phyloP scores from a whole-genome alignment of 352 stramenopile genomes.

The Discostella stelligera region DNA sequence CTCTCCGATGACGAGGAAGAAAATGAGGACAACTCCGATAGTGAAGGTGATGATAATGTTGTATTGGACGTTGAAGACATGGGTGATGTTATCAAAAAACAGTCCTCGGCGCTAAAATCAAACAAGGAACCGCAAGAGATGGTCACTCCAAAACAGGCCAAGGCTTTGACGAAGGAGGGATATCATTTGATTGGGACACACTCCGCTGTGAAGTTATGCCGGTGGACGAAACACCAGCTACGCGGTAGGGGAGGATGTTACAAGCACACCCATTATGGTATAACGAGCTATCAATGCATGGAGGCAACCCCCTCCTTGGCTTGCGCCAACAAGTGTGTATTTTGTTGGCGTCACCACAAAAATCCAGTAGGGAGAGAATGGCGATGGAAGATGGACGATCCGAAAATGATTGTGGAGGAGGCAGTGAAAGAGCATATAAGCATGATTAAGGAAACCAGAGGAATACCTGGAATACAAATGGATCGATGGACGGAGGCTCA shows the following conservation, averaged over 20 bases:
- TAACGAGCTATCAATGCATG: slow-evolving; percentile 99
- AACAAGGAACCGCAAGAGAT: slow-evolving; percentile 84
- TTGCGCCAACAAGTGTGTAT: slow-evolving; percentile 97
- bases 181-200: slow-evolving; percentile 99
- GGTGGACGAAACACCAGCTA: slow-evolving; percentile 98
- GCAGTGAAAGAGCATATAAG: slow-evolving; percentile 79
- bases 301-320: slow-evolving; percentile 95
- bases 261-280: slow-evolving; percentile 99
- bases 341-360: slow-evolving; percentile 99
- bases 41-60: slow-evolving; percentile 62
- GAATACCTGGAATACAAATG: slow-evolving; percentile 91
- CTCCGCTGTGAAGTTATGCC: slow-evolving; percentile 97
- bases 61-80: slow-evolving; percentile 79
- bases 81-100: slow-evolving; percentile 58
- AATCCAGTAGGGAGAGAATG: slow-evolving; percentile 97
- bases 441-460: slow-evolving; percentile 94
- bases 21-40: slow-evolving; percentile 37
- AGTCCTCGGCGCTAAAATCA: slow-evolving; percentile 19
- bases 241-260: slow-evolving; percentile 95
- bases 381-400: slow-evolving; percentile 97
- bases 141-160: slow-evolving; percentile 91
- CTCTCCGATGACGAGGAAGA: slow-evolving; percentile 51
- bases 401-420: slow-evolving; percentile 91
- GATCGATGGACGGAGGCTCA: slow-evolving; percentile 94
- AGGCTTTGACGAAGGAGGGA: slow-evolving; percentile 93